Base-by-base conservation (phyloP, 345 rosid species). In the Sonneratia caseolaris region DNA sequence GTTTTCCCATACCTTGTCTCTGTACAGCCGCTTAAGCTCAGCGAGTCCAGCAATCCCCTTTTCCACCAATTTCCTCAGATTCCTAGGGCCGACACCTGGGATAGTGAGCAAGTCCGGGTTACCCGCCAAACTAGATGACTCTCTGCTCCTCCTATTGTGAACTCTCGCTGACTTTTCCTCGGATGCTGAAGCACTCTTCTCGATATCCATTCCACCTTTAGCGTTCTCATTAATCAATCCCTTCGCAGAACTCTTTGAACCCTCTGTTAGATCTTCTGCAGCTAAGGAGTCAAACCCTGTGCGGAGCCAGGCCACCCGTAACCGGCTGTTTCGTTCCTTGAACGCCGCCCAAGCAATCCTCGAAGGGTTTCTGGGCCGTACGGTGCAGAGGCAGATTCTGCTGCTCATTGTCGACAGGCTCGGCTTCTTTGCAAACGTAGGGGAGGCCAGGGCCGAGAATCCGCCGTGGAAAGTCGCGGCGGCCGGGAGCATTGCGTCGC, bases 11-110 rank as follows among this genome's bases (percentile, higher is more conserved):
- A 68, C 98, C 99, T 90, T 92, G 77, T 95, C 89, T 84, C 83
- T 92, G 72, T 95, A 95, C n/a, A 95, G 79, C 71, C 89, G 89
- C 81, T 95, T 92, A 66, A 95, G 99, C 79, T 95, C 96, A n/a
- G 91, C 90, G 76, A 92, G 91, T 74, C 77, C 94, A 5, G 84
- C 88, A 74, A 95, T 89, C 69, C 99, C 98, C 72, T 92, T 92
- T 24, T 92, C 97, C 56, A 92, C 92, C 69, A 95, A 82, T 79
- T 95, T 95, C 80, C 94, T 88, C 78, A 88, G 84, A 71, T 95
- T 95, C 80, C 96, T 89, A 0, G 91, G 90, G 21, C 99, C 99
- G 3, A 95, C 94, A 7, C 99, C 99, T 0, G 99, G 99, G 77
- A 95, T 92, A 21, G 88, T 84, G 79, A 95, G 79, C 89, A 95